Base-by-base conservation (phyloP, 148 eudicot species). In the Rhododendron kiyosumense region DNA sequence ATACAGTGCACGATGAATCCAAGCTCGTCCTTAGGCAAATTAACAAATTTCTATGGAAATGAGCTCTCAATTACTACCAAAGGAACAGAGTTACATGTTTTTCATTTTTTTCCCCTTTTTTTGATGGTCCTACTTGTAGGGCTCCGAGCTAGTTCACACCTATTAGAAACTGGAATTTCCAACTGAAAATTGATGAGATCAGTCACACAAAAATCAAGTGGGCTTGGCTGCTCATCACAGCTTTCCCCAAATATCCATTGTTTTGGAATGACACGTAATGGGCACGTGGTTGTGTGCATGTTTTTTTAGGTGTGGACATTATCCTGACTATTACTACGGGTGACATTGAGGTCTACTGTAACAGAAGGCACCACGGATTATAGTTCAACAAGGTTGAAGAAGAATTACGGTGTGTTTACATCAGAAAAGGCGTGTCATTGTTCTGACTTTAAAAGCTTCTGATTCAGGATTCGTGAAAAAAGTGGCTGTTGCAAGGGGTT, bases 331-430 rank as follows among this genome's bases (percentile, higher is more conserved):
- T 41, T 1, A 24, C 3, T 17, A 12, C 9, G 10, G 20, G 20
- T 43, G 54, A 77, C 15, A 1, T 30, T 78, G 22, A 24, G 80
- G 51, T 38, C 11, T 67, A 12, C 15, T 8, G 77, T 30, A 4
- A 73, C 34, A 4, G 77, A 38, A 76, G 20, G 79, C 79, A 18
- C 17, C 1, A 36, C 20, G 48, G 26, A 38, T 76, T 76, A 38
- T 76, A 41, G 79, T 76, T 75, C 48, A 18, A 76, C 20, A 76
- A 76, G 79, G 79, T 38, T 34, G 79, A 76, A 76, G 49, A 76
- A 76, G 79, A 76, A 18, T 36, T 76, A 18, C 15, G 5, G 79
- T 2, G n/a, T 76, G 17, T 76, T 13, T 2, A 77, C 24, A 77
- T 22, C 28, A 76, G 22, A 43, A 3, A 22, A 77, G 80, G 15